Evolutionary conservation across 225 moss, liverwort and hornwort species (phyloP).

Genomic region (Climacium dendroides): DNA sequence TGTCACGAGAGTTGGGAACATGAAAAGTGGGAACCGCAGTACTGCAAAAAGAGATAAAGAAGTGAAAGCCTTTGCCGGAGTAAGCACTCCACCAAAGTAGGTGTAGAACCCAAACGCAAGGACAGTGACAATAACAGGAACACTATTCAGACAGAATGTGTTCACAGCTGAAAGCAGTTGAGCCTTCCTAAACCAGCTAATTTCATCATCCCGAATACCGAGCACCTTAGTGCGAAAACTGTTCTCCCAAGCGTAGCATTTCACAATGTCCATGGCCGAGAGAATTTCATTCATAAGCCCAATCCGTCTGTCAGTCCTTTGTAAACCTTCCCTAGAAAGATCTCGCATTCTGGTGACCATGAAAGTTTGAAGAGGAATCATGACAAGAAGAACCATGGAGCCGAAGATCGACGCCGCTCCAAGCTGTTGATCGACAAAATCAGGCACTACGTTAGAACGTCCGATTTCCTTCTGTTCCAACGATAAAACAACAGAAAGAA

Average conservation of each 20-base stretch:
- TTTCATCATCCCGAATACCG: slow-evolving; percentile 23
- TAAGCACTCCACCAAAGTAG: slow-evolving; percentile 39
- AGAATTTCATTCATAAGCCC: slow-evolving; percentile 49
- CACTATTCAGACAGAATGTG: slow-evolving; percentile 32
- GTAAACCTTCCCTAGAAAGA: slow-evolving; percentile 23
- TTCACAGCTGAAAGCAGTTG: slow-evolving; percentile 47
- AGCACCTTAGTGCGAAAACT: slow-evolving; percentile 42
- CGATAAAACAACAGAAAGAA: neutral
- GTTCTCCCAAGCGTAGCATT: slow-evolving; percentile 79
- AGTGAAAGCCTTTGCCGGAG: slow-evolving; percentile 59
- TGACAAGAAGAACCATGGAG: slow-evolving; percentile 35
- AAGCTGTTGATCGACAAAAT: slow-evolving; percentile 18
- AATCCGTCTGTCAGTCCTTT: slow-evolving; percentile 51
- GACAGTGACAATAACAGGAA: slow-evolving; percentile 30
- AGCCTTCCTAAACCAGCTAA: slow-evolving; percentile 45
- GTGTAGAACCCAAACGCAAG: slow-evolving; percentile 43
- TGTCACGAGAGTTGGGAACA: slow-evolving; percentile 56
- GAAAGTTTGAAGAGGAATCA: slow-evolving; percentile 44
- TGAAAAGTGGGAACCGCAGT: slow-evolving; percentile 46
- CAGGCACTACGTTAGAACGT: neutral
- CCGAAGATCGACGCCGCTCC: slow-evolving; percentile 41
- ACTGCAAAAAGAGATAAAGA: slow-evolving; percentile 50
- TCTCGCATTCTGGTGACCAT: slow-evolving; percentile 24
- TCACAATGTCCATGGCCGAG: slow-evolving; percentile 66
- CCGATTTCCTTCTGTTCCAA: neutral